These are phyloP conservation scores for Yamadazyma insecticola DNA, from an alignment of 805 yeast species.

Conservation along the genomic window DNA sequence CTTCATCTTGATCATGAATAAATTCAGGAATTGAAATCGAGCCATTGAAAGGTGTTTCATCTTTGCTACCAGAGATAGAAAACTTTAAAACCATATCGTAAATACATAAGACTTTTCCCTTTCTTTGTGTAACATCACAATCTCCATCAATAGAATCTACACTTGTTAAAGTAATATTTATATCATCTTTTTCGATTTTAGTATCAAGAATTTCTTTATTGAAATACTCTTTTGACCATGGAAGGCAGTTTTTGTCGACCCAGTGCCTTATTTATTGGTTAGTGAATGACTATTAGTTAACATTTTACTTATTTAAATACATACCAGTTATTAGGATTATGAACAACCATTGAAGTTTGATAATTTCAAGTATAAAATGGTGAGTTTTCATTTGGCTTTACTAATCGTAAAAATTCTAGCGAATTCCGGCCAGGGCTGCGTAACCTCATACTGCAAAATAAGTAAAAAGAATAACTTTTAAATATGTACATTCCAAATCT, in stretches of 20 bases:
- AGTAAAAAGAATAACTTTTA: too few species aligned
- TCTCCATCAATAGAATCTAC: constrained; percentile 56
- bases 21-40: constrained; percentile 58
- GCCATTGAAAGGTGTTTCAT: constrained; percentile 37
- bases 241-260: constrained; percentile 65
- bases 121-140: constrained; percentile 80
- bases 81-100: constrained; percentile 60
- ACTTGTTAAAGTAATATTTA: constrained; percentile 27
- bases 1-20: constrained; percentile 72
- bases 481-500: too few species aligned
- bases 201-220: constrained; percentile 32
- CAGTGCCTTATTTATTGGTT: constrained; percentile 47
- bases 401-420: too few species aligned
- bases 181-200: constrained; percentile 19
- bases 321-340: constrained; percentile 67
- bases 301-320: constrained; percentile 15
- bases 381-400: too few species aligned
- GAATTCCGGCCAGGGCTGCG: too few species aligned
- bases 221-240: constrained; percentile 57
- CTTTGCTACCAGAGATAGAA: constrained; percentile 34
- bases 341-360: constrained; percentile 65
- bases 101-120: constrained; percentile 74
- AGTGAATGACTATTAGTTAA: constrained; percentile 7
- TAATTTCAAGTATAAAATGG: too few species aligned
- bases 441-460: too few species aligned